phyloP scores from a whole-genome alignment of 1,284 basidiomycete species.

The Naganishia albida region DNA sequence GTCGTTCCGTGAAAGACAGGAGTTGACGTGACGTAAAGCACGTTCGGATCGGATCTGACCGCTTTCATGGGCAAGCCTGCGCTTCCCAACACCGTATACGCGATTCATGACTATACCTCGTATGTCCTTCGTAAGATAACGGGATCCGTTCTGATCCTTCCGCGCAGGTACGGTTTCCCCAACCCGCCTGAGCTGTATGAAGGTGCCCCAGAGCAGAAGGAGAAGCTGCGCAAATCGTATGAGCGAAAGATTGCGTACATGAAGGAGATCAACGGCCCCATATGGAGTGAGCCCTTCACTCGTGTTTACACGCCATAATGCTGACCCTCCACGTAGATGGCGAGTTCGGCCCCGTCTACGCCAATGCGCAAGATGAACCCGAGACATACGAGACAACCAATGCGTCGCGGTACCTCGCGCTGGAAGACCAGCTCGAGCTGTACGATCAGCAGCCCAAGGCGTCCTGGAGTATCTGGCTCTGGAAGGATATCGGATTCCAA shows the following conservation, averaged over 20 bases:
- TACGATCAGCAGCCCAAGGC: slow-evolving; percentile 62
- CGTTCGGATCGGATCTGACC: slow-evolving; percentile 72
- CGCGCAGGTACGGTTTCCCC: slow-evolving; percentile 65
- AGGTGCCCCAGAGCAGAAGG: slow-evolving; percentile 59
- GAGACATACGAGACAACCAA: slow-evolving; percentile 63
- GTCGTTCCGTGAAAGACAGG: background rate
- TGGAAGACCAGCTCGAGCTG: slow-evolving; percentile 69
- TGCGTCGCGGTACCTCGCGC: slow-evolving; percentile 64
- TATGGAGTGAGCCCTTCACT: slow-evolving; percentile 21
- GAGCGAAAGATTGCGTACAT: slow-evolving; percentile 32
- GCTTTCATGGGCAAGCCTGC: slow-evolving; percentile 62
- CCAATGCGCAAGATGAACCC: slow-evolving; percentile 41
- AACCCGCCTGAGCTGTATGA: slow-evolving; percentile 63
- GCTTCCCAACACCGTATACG: slow-evolving; percentile 65
- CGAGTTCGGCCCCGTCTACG: slow-evolving; percentile 61
- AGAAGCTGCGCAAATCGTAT: slow-evolving; percentile 56
- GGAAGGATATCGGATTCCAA: slow-evolving; percentile 58
- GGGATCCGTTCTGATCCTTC: background rate
- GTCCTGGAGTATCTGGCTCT: slow-evolving; percentile 81
- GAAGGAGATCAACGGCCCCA: slow-evolving; percentile 14
- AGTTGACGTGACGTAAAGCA: slow-evolving; percentile 55
- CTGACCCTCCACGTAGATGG: slow-evolving; percentile 48
- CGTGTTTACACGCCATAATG: background rate
- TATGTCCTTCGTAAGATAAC: slow-evolving; percentile 30
- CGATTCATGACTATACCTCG: slow-evolving; percentile 70